These are phyloP conservation scores for Gossypium ekmanianum DNA, from an alignment of 345 rosid species.

Conservation along the genomic window DNA sequence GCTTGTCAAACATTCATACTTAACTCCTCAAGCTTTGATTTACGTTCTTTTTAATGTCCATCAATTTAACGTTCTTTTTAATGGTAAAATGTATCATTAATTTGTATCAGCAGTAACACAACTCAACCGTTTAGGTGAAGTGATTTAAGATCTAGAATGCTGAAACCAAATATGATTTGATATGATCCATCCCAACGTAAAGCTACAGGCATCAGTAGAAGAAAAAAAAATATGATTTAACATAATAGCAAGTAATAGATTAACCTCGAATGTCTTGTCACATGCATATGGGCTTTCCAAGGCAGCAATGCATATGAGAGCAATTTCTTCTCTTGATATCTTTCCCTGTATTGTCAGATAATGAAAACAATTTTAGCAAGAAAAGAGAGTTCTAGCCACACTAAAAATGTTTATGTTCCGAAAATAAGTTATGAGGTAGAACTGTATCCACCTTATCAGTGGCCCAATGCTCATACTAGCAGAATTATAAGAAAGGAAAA, in stretches of 20 bases:
- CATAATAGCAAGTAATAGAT: not conserved
- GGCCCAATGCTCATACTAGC: not conserved
- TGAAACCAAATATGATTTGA: not conserved
- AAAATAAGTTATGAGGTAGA: not conserved
- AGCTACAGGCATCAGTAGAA: slow-evolving; percentile 3
- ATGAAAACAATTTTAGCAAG: not conserved
- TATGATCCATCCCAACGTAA: not conserved
- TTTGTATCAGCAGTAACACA: not conserved
- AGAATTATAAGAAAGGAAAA: not conserved
- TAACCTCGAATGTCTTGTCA: slow-evolving; percentile 91
- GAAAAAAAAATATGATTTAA: not conserved
- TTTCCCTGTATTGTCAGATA: slow-evolving; percentile 54
- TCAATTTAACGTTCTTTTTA: not conserved
- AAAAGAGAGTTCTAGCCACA: not conserved
- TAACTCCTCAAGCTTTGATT: not conserved
- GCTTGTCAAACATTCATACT: not conserved
- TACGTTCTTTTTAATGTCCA: not conserved
- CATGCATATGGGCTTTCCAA: slow-evolving; percentile 71
- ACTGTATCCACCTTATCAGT: slow-evolving; percentile 18
- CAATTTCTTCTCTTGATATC: slow-evolving; percentile 90
- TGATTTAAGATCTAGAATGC: not conserved
- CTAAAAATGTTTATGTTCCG: not conserved
- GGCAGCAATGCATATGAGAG: slow-evolving; percentile 78
- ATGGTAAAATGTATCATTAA: not conserved
- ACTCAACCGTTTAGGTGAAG: not conserved